Evolutionary conservation across 768 basidiomycete genomes (phyloP), one percentile per base, ranked within the genome.

Genomic region (Russula compacta): DNA sequence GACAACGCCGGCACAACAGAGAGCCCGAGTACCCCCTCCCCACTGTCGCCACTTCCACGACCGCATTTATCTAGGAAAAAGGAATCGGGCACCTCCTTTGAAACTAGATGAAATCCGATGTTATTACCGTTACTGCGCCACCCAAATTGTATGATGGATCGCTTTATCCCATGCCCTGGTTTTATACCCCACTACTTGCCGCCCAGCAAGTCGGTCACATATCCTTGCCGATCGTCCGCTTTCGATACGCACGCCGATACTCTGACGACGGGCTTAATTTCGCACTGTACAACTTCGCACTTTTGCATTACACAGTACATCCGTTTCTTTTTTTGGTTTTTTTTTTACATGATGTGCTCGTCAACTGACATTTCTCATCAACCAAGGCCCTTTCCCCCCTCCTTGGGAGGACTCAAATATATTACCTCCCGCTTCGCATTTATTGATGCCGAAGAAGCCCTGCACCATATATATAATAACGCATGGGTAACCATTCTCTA

Each of bases 61-160:
- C 46, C 56, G 6, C 52, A 62, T 21, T 10, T 58, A 8, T 43
- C 61, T 14, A 57, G 61, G 49, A 48, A 12, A 21, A 43, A 10
- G 19, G 60, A 61, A 21, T 61, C 60, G 51, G 19, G 35, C 24
- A 40, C 55, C 12, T 57, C 55, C 17, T 61, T 56, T 36, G 61
- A 62, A 35, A 4, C 56, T 8, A 56, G 61, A 43, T 58, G 56
- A 62, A 29, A 6, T 15, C 24, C 21, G 17, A 15, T 32, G 35
- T 29, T 15, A 33, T 56, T 21, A 36, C 49, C 32, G 32, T 50
- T 1, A 15, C 12, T 40, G 40, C 14, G 40, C 21, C 10, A 40
- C 39, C 29, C 10, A 29, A 46, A 54, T 5, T 14, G 29, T 10
- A 53, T 42, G n/a, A 44, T 14, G n/a, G 53, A 29, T 59, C 44